Base-by-base conservation (phyloP, 2,329 filamentous ascomycete genomes). In the Ampelomyces quisqualis region DNA sequence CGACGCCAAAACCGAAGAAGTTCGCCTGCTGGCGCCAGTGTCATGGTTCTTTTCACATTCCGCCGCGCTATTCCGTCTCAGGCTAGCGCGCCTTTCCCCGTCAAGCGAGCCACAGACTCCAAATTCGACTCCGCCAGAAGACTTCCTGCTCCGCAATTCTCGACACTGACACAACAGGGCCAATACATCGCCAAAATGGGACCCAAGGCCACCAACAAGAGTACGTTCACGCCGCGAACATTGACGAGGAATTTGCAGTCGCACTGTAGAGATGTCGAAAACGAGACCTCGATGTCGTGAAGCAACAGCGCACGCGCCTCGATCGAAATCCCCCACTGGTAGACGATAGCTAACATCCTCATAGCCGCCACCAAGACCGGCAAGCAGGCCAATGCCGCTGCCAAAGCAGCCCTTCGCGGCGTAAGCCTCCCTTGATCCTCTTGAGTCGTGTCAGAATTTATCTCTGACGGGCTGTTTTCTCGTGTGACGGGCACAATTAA, bases 341-440 rank as follows among this genome's bases (percentile, higher is more conserved):
- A 24, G 31, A 34, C 36, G 43, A 43, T 43, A 17, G 55, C 63
- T 67, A 57, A 64, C 56, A 53, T 44, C 30, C 34, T 40, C 43
- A 60, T 70, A 73, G 70, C 58, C 57, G 75, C 71, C 57, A 66
- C 77, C 73, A 93, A 93, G 82, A 70, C 77, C 65, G 75, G 73
- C 66, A 73, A 74, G 64, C 85, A 95, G 83, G 93, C 93, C 77
- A 86, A 84, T 69, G 84, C 85, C 72, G 93, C 93, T 73, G 88
- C 93, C 68, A 97, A 98, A 83, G 88, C 93, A 73, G 87, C 90
- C 70, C 85, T 97, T 68, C 89, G 89, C 79, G 91, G 90, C 75
- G 89, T 95, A 90, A 80, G 88, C 55, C 57, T 47, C 49, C 50
- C 58, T 45, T 62, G 62, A 64, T 63, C 68, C 67, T 62, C 57